These are phyloP conservation scores for Candida freyschussii DNA, from an alignment of 1,139 yeast genomes.

Conservation along the genomic window DNA sequence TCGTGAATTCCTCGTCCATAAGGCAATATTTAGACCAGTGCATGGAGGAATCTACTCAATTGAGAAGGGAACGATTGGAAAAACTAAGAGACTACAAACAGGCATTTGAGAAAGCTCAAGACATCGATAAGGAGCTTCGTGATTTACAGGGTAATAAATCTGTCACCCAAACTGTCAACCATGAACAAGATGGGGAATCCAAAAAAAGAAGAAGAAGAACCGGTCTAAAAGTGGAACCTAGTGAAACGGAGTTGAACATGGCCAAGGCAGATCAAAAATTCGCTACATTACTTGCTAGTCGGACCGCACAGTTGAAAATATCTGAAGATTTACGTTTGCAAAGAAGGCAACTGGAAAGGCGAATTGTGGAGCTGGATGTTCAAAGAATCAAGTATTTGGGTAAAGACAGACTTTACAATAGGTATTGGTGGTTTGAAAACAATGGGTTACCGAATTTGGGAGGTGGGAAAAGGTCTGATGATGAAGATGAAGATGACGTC, in stretches of 20 bases:
- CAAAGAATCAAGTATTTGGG: conserved; percentile 80
- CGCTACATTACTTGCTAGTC: conserved; percentile 38
- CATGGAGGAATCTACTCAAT: conserved; percentile 55
- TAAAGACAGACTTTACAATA: conserved; percentile 73
- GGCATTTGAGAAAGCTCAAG: conserved; percentile 46
- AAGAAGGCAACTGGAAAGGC: conserved; percentile 49
- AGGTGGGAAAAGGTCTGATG: conserved; percentile 35
- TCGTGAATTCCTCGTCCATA: conserved; percentile 54
- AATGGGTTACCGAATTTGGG: conserved; percentile 70
- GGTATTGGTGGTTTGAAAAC: conserved; percentile 95
- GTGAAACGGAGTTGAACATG: conserved; percentile 45
- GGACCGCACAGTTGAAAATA: conserved; percentile 37
- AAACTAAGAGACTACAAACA: conserved; percentile 56
- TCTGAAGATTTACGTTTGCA: conserved; percentile 42
- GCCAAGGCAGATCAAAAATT: conserved; percentile 45
- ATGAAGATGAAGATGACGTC: conserved; percentile 36
- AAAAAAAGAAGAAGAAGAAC: conserved; percentile 27
- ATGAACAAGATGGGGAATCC: conserved; percentile 13
- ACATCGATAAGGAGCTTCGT: conserved; percentile 34
- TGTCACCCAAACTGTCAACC: conserved; percentile 1
- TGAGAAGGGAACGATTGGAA: conserved; percentile 69
- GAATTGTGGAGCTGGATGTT: conserved; percentile 62
- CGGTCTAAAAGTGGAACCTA: conserved; percentile 40
- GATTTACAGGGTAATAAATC: conserved; percentile 6
- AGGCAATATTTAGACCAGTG: conserved; percentile 65